Evolutionary conservation across 805 yeast genomes (phyloP).

Genomic region (Pichia heedii): DNA sequence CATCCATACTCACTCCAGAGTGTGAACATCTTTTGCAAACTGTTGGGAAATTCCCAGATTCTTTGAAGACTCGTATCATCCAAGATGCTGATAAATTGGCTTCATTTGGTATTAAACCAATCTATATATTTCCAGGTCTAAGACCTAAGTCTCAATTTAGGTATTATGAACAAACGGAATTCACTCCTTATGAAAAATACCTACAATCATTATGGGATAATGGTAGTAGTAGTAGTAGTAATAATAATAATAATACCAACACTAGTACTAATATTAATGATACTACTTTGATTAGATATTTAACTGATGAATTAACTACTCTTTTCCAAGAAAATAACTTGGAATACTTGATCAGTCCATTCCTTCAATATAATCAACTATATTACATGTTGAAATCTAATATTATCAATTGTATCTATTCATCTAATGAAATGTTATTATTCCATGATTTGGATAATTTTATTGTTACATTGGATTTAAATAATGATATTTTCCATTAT

Average conservation of each 20-base stretch:
- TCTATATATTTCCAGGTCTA: slow-evolving; percentile 72
- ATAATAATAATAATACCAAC: too few relatives aligned
- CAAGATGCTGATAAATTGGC: background rate
- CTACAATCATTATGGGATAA: slow-evolving; percentile 40
- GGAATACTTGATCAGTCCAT: slow-evolving; percentile 75
- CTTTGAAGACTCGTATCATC: background rate
- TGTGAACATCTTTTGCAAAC: background rate
- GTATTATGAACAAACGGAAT: slow-evolving; percentile 19
- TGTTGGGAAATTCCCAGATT: background rate
- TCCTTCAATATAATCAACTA: slow-evolving; percentile 70
- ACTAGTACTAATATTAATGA: slow-evolving; percentile 30
- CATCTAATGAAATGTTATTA: slow-evolving; percentile 73
- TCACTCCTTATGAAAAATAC: slow-evolving; percentile 30
- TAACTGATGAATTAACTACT: slow-evolving; percentile 46
- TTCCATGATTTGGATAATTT: slow-evolving; percentile 53
- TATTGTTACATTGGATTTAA: slow-evolving; percentile 63
- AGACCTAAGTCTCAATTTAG: slow-evolving; percentile 29
- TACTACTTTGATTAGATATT: slow-evolving; percentile 40
- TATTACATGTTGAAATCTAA: slow-evolving; percentile 53
- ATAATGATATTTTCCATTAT: slow-evolving; percentile 54
- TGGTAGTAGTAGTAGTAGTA: background rate
- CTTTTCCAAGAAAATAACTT: slow-evolving; percentile 47
- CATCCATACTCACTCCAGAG: slow-evolving; percentile 34
- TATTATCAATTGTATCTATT: slow-evolving; percentile 67
- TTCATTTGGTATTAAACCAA: slow-evolving; percentile 51